Conservation (phyloP, 768 basidiomycete genomes). For the Pleurotus pulmonarius region DNA sequence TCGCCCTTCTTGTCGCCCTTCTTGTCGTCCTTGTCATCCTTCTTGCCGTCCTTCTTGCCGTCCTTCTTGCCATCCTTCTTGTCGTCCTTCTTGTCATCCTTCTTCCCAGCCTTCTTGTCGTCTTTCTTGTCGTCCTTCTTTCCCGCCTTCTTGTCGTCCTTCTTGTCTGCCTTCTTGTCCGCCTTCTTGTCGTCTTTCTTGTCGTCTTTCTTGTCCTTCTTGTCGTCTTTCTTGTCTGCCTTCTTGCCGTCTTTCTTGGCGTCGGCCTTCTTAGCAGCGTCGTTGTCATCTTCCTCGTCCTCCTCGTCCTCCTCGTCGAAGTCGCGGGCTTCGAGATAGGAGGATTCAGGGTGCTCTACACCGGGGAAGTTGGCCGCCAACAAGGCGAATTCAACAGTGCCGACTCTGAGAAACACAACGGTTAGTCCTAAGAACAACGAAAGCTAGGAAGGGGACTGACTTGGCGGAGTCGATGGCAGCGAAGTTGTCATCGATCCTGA, state of each 20-base stretch:
- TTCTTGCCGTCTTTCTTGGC: neutral
- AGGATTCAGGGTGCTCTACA: neutral
- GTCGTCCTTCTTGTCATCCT: neutral
- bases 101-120: neutral
- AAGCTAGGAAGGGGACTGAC: conserved; percentile 3
- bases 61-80: neutral
- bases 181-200: neutral
- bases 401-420: neutral
- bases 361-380: neutral
- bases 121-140: neutral
- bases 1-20: neutral
- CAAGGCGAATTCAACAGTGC: neutral
- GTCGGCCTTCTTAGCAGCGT: neutral
- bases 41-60: neutral
- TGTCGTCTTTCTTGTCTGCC: neutral
- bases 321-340: neutral
- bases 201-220: neutral
- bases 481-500: conserved; percentile 32
- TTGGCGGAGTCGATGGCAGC: conserved; percentile 17
- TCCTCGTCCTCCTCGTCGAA: neutral
- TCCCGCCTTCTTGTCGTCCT: neutral
- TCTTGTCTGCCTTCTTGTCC: neutral
- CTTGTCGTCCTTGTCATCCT: neutral
- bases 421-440: neutral
- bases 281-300: neutral